These are phyloP conservation scores for Boletus subparvulus DNA, from an alignment of 768 basidiomycete genomes.

Conservation along the genomic window DNA sequence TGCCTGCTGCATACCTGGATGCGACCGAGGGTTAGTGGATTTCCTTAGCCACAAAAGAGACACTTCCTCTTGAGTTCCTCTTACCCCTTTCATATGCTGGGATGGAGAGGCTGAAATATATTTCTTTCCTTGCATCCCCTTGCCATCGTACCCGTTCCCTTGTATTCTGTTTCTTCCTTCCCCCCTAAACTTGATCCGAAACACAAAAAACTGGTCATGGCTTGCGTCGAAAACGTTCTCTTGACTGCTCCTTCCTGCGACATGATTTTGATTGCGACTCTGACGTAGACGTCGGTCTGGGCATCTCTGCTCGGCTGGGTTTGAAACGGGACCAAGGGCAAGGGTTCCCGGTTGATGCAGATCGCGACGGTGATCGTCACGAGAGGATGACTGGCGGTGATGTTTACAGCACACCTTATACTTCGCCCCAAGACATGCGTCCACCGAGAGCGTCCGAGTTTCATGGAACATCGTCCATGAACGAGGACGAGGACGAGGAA, in stretches of 20 bases:
- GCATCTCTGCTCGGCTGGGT: neutral
- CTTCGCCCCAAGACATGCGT: constrained; percentile 19
- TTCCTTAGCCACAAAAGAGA: constrained; percentile 27
- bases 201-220: constrained; percentile 11
- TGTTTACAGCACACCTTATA: constrained; percentile 25
- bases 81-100: constrained; percentile 43
- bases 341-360: neutral
- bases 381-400: constrained; percentile 18
- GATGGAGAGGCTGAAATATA: constrained; percentile 77
- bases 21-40: constrained; percentile 85
- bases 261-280: constrained; percentile 10
- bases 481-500: constrained; percentile 33
- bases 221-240: neutral
- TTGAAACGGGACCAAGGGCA: neutral
- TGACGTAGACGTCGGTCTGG: constrained; percentile 6
- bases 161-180: neutral
- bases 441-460: constrained; percentile 8
- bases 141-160: constrained; percentile 6
- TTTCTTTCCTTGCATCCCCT: constrained; percentile 37
- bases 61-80: constrained; percentile 54
- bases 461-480: constrained; percentile 6
- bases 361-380: neutral
- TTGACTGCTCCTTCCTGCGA: constrained; percentile 4
- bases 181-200: constrained; percentile 1
- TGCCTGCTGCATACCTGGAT: constrained; percentile 91